Evolutionary conservation across 1,139 yeast genomes (phyloP).

Genomic region (Yamadazyma sp.): DNA sequence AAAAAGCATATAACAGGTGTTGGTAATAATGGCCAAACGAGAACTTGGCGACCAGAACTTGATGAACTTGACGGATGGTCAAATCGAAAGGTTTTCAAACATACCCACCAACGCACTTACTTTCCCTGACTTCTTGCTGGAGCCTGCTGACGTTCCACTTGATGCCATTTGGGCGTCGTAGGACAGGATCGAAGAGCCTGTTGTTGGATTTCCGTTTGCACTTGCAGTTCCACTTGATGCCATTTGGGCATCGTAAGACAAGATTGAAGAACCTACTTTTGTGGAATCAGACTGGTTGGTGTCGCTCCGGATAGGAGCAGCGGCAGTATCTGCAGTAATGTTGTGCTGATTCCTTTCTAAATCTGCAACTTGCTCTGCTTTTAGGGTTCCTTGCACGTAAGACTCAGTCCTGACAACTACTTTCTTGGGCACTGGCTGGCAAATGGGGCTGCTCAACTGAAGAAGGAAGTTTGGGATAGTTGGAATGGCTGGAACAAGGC

Average conservation of each 20-base stretch:
- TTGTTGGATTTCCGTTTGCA: too few relatives aligned
- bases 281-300: conserved; percentile 1
- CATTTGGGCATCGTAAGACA: conserved; percentile 2
- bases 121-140: background rate
- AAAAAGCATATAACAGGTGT: conserved; percentile 15
- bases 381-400: too few relatives aligned
- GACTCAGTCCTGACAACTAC: too few relatives aligned
- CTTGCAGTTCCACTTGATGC: background rate
- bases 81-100: background rate
- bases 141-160: background rate
- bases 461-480: too few relatives aligned
- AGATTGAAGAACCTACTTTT: conserved; percentile 3
- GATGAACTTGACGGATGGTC: background rate
- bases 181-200: conserved; percentile 3
- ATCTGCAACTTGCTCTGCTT: too few relatives aligned
- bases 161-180: conserved; percentile 1
- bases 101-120: background rate
- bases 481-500: too few relatives aligned
- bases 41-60: too few relatives aligned
- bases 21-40: too few relatives aligned
- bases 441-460: too few relatives aligned
- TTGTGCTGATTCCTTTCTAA: too few relatives aligned
- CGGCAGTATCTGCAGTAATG: too few relatives aligned
- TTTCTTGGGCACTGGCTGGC: too few relatives aligned
- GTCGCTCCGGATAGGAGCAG: background rate